These are phyloP conservation scores for Isabelozyma gotoi DNA, from an alignment of 805 yeast species.

Conservation along the genomic window DNA sequence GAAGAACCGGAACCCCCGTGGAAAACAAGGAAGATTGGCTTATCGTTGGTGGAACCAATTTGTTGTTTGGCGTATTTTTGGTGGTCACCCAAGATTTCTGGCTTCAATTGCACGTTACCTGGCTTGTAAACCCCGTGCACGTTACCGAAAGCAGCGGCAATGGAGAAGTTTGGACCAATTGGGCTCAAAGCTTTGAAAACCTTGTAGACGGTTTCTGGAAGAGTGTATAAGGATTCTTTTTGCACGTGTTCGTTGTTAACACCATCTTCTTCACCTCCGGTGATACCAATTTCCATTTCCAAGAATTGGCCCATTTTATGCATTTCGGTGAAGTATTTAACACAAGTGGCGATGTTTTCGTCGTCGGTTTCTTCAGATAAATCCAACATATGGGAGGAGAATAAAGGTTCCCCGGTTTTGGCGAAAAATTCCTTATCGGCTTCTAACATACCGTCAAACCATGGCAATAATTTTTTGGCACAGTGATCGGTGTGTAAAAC, in stretches of 20 bases:
- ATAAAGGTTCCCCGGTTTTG: constrained; percentile 88
- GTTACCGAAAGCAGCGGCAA: constrained; percentile 99
- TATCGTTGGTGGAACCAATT: constrained; percentile 49
- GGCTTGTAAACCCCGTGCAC: constrained; percentile 99
- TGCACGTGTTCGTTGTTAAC: constrained; percentile 95
- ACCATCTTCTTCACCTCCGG: constrained; percentile 99
- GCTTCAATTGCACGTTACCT: constrained; percentile 93
- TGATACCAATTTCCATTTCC: constrained; percentile 99
- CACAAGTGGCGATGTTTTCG: constrained; percentile 93
- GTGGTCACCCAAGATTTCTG: constrained; percentile 93
- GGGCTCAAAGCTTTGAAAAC: constrained; percentile 88
- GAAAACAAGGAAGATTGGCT: constrained; percentile 95
- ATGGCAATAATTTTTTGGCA: constrained; percentile 95
- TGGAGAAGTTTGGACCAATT: constrained; percentile 96
- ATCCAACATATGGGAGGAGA: constrained; percentile 99
- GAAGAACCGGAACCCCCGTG: constrained; percentile 99
- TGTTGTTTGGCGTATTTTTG: constrained; percentile 82
- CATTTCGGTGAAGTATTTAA: constrained; percentile 91
- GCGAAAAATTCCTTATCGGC: constrained; percentile 94
- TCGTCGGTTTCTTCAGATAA: constrained; percentile 95
- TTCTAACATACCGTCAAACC: constrained; percentile 97
- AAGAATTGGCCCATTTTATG: constrained; percentile 94
- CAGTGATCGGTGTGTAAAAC: constrained; percentile 98
- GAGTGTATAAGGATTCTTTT: constrained; percentile 86
- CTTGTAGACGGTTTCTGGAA: constrained; percentile 89